phyloP scores from a whole-genome alignment of 2,329 filamentous ascomycete species.

The Juglanconis sp. region DNA sequence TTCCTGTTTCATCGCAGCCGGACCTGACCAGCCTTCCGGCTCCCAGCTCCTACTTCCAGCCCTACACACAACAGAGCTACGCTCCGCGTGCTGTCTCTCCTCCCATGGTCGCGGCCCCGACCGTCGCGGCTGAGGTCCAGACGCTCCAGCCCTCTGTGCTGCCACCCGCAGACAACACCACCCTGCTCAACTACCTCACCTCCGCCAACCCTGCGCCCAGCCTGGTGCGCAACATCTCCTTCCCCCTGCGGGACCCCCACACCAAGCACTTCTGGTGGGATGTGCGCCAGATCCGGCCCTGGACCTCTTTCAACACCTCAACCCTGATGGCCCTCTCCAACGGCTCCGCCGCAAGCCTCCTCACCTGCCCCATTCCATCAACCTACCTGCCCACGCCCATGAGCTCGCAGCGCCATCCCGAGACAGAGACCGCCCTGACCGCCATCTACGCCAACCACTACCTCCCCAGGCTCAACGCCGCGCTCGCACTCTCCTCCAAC shows the following conservation, averaged over 20 bases:
- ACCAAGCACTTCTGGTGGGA: constrained; percentile 96
- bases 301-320: constrained; percentile 73
- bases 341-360: constrained; percentile 59
- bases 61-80: constrained; percentile 37
- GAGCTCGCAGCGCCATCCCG: constrained; percentile 63
- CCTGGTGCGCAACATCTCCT: constrained; percentile 75
- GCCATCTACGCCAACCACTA: constrained; percentile 75
- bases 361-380: constrained; percentile 65
- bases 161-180: constrained; percentile 57
- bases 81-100: constrained; percentile 42
- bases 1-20: constrained; percentile 26
- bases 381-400: constrained; percentile 58
- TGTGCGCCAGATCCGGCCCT: constrained; percentile 78
- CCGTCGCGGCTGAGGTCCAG: constrained; percentile 33
- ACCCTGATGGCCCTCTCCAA: constrained; percentile 71
- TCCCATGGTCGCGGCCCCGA: constrained; percentile 35
- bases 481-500: constrained; percentile 71
- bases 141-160: constrained; percentile 31
- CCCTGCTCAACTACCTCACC: constrained; percentile 74
- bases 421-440: constrained; percentile 75
- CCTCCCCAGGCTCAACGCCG: constrained; percentile 81
- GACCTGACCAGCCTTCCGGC: constrained; percentile 26
- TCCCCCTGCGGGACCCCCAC: constrained; percentile 61
- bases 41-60: constrained; percentile 35
- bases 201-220: constrained; percentile 76